A percentile compares a stretch with the other conserved stretches of the same genome.
Evolutionary conservation across 352 stramenopile genomes (phyloP).

Genomic region (Globisporangium radiosum): DNA sequence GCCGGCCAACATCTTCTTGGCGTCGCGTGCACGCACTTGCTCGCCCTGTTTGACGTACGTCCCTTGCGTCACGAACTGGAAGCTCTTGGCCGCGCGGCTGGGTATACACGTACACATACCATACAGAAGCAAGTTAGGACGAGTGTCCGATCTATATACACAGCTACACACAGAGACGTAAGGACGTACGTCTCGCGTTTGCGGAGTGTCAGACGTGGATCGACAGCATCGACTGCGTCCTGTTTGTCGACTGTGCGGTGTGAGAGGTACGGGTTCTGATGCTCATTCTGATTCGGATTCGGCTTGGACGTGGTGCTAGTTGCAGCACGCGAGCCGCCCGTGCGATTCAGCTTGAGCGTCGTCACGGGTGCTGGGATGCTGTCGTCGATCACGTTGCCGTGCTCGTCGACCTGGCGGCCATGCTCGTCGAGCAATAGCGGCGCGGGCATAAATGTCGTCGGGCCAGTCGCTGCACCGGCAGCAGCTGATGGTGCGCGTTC

Average conservation of each 20-base stretch:
- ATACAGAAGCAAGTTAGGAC: conserved; percentile 1
- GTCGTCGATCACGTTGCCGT: conserved; percentile 62
- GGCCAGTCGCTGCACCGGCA: not conserved
- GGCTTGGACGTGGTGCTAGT: conserved; percentile 1
- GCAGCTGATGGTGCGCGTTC: not conserved
- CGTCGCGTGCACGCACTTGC: conserved; percentile 71
- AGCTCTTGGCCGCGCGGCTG: conserved; percentile 74
- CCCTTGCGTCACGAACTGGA: conserved; percentile 77
- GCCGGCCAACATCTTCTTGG: conserved; percentile 85
- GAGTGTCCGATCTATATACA: not conserved
- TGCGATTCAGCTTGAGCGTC: conserved; percentile 45
- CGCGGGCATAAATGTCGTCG: conserved; percentile 59
- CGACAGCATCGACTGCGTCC: conserved; percentile 59
- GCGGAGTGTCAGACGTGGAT: conserved; percentile 66
- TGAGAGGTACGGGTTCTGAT: conserved; percentile 72
- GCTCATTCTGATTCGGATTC: conserved; percentile 25
- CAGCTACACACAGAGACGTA: not conserved
- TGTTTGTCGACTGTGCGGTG: conserved; percentile 68
- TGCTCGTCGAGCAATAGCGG: conserved; percentile 74
- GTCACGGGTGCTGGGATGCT: conserved; percentile 30
- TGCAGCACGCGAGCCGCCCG: not conserved
- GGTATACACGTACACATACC: conserved; percentile 8
- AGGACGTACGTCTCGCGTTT: conserved; percentile 75
- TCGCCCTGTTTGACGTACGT: conserved; percentile 84
- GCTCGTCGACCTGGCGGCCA: conserved; percentile 68